Base-by-base conservation (phyloP, 352 stramenopile species). In the Phytopythium helicoides region DNA sequence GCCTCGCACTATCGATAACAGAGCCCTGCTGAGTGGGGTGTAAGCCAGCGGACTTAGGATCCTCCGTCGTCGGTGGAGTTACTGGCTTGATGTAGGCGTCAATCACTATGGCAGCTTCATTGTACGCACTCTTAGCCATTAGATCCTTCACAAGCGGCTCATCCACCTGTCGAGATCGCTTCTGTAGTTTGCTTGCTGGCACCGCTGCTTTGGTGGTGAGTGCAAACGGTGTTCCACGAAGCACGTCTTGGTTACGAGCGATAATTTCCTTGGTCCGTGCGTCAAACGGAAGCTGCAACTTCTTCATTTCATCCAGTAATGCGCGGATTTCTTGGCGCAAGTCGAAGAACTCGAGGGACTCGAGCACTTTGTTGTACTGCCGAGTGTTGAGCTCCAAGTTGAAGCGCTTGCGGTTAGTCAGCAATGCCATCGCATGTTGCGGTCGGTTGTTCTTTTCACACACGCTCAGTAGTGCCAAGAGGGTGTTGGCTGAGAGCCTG, bases 381-480 rank as follows among this genome's bases (percentile, higher is more conserved):
- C 46, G 33, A 22, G 74, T 60, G 36, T 68, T 52, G 15, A 87
- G 62, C 15, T 54, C 62, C 11, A 87, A 21, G 23, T 69, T 54
- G 63, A 86, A 87, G 16, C 69, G 72, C 34, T 67, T 73, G 25
- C 76, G 76, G 64, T 84, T 87, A 31, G 58, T 52, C 28, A 86
- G 60, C 48, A 87, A 72, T 31, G 64, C 61, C 15, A 68, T 53
- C 22, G 76, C 73, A 19, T 87, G 71, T n/a, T 73, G 60, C 8
- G 57, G 41, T 7, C 73, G 66, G 11, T 66, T 54, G 41, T 78
- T 83, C 3, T 28, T 49, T 28, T 56, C 56, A 37, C 73, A 87
- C 16, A 81, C 70, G n/a, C 62, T 33, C 37, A 87, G 57, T 23
- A 87, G 52, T 38, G 68, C 66, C 54, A 80, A 56, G 18, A 85